Evolutionary conservation across 2,329 filamentous ascomycete genomes (phyloP).

Genomic region (Cladophialophora yegresii): DNA sequence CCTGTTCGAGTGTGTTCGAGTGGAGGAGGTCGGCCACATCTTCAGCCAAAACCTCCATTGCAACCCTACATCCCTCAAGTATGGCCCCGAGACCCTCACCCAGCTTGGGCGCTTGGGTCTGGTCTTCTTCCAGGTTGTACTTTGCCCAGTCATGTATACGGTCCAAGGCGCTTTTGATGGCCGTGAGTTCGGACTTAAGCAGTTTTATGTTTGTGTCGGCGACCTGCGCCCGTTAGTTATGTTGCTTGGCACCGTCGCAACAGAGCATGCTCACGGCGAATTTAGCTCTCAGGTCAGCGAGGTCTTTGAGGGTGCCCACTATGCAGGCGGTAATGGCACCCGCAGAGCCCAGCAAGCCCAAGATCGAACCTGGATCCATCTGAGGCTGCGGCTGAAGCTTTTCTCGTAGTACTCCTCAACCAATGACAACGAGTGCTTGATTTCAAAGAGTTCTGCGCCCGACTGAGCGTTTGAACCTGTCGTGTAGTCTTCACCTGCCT

Average conservation of each 20-base stretch:
- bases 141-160: conserved; percentile 8
- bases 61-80: conserved; percentile 3
- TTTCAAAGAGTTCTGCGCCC: neutral
- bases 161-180: conserved; percentile 7
- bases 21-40: conserved; percentile 1
- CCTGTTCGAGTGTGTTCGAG: neutral
- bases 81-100: conserved; percentile 5
- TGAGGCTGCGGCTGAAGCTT: neutral
- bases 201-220: neutral
- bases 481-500: neutral
- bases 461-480: neutral
- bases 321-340: conserved; percentile 2
- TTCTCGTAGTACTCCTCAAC: neutral
- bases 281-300: conserved; percentile 1
- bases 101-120: neutral
- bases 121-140: conserved; percentile 5
- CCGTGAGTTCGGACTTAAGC: conserved; percentile 3
- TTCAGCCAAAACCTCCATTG: conserved; percentile 8
- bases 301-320: conserved; percentile 5
- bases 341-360: conserved; percentile 2
- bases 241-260: neutral
- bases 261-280: neutral
- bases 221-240: neutral
- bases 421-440: neutral
- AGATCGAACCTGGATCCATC: conserved; percentile 6